phyloP scores from a whole-genome alignment of 352 stramenopile species.

The Blastocystis hominis region DNA sequence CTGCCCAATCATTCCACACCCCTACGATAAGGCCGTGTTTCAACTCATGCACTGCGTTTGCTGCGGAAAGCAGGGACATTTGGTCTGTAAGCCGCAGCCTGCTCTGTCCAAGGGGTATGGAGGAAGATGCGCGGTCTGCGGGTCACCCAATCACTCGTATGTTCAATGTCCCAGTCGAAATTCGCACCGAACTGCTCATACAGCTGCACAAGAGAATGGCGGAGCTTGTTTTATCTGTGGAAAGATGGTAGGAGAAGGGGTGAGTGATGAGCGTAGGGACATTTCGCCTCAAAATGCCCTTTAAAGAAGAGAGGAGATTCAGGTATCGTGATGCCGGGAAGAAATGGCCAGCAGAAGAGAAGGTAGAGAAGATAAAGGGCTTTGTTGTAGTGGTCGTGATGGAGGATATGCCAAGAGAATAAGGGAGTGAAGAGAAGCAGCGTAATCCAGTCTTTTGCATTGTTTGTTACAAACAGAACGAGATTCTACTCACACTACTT shows the following conservation, averaged over 20 bases:
- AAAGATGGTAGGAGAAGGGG: not conserved
- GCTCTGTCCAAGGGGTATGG: not conserved
- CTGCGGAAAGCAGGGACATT: conserved; percentile 13
- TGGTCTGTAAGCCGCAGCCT: conserved; percentile 14
- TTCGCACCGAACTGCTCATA: not conserved
- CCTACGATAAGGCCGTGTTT: conserved; percentile 27
- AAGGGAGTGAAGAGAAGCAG: not conserved
- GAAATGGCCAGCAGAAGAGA: too few species aligned
- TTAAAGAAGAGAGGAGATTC: not conserved
- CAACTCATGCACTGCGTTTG: conserved; percentile 2
- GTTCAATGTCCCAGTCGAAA: not conserved
- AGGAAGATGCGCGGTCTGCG: conserved; percentile 8
- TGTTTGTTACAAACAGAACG: not conserved
- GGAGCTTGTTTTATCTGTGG: conserved; percentile 44
- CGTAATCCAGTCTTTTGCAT: not conserved
- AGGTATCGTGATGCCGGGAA: too few species aligned
- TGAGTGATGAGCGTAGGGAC: not conserved
- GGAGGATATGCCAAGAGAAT: conserved; percentile 13
- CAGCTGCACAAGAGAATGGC: not conserved
- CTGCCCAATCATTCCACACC: conserved; percentile 12
- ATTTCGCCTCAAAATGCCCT: conserved; percentile 7
- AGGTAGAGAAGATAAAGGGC: not conserved
- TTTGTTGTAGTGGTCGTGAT: not conserved
- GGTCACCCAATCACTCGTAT: not conserved
- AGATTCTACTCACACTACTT: too few species aligned